These are phyloP conservation scores for Sordariomycetes sp. DNA, from an alignment of 2,329 filamentous ascomycete species.

Conservation along the genomic window DNA sequence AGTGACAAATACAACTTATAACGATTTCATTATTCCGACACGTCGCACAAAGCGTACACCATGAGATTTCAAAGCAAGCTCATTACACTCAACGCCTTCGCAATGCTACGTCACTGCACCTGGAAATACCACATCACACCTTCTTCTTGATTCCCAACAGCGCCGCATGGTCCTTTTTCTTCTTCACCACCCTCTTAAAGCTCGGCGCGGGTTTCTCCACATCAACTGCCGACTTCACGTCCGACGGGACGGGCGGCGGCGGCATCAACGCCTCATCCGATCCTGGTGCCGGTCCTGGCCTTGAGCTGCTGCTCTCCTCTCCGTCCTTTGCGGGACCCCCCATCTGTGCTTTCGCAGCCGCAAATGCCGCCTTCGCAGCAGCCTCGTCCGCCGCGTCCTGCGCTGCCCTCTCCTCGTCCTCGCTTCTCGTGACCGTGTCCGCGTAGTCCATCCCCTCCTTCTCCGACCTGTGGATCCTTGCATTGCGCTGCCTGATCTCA, in stretches of 20 bases:
- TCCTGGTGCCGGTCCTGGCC: background rate
- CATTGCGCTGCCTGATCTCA: slow-evolving; percentile 88
- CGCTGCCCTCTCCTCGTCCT: slow-evolving; percentile 51
- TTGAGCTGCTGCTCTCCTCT: slow-evolving; percentile 26
- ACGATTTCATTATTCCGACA: too few species aligned
- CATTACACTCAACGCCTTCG: too few species aligned
- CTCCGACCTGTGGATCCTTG: slow-evolving; percentile 68
- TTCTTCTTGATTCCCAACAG: slow-evolving; percentile 85
- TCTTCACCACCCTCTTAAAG: slow-evolving; percentile 71
- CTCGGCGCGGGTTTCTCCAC: slow-evolving; percentile 41
- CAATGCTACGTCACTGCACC: too few species aligned
- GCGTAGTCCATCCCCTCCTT: slow-evolving; percentile 56
- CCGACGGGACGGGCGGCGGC: slow-evolving; percentile 8
- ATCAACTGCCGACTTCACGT: slow-evolving; percentile 18
- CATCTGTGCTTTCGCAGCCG: slow-evolving; percentile 45
- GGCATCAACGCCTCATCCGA: slow-evolving; percentile 11
- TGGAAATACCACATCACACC: too few species aligned
- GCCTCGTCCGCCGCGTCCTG: slow-evolving; percentile 79
- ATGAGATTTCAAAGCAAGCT: too few species aligned
- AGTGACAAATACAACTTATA: too few species aligned
- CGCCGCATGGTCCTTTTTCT: slow-evolving; percentile 74
- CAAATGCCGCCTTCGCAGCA: slow-evolving; percentile 70
- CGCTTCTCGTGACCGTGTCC: slow-evolving; percentile 41
- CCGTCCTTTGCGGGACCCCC: slow-evolving; percentile 35
- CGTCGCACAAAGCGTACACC: too few species aligned